phyloP scores from a whole-genome alignment of 495 filamentous ascomycete genomes.

The Talaromyces borbonicus region DNA sequence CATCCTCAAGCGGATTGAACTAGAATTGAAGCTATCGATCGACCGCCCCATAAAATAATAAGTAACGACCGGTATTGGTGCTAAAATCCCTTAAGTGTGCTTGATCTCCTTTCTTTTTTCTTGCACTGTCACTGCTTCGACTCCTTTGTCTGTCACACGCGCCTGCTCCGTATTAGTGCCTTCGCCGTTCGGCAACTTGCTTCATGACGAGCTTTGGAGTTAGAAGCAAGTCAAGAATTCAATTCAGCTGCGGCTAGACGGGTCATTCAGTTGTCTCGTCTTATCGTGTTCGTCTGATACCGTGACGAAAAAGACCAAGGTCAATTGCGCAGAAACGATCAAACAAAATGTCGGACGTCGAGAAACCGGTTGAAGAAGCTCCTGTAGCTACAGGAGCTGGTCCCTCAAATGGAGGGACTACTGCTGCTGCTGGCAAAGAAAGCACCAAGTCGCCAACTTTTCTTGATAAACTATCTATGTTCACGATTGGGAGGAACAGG shows the following conservation, averaged over 20 bases:
- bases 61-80: too few species aligned
- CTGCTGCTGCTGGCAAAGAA: not conserved
- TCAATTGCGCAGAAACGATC: not conserved
- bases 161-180: not conserved
- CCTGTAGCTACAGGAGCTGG: not conserved
- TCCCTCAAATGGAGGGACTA: not conserved
- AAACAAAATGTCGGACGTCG: not conserved
- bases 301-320: too few species aligned
- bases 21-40: conserved; percentile 5
- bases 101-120: conserved; percentile 2
- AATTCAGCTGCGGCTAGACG: not conserved
- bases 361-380: conserved; percentile 2
- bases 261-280: not conserved
- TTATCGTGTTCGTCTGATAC: not conserved
- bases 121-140: not conserved
- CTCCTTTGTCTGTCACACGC: not conserved
- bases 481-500: conserved; percentile 5
- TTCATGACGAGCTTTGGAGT: conserved; percentile 1
- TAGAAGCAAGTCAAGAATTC: not conserved
- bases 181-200: not conserved
- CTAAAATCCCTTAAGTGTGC: too few species aligned
- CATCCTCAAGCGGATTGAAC: not conserved
- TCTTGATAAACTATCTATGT: conserved; percentile 6
- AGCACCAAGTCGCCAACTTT: conserved; percentile 3
- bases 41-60: not conserved